A percentile compares a stretch with the other conserved stretches of the same genome.
Evolutionary conservation across 352 stramenopile genomes (phyloP).

Genomic region (Globisporangium heterothallicum): DNA sequence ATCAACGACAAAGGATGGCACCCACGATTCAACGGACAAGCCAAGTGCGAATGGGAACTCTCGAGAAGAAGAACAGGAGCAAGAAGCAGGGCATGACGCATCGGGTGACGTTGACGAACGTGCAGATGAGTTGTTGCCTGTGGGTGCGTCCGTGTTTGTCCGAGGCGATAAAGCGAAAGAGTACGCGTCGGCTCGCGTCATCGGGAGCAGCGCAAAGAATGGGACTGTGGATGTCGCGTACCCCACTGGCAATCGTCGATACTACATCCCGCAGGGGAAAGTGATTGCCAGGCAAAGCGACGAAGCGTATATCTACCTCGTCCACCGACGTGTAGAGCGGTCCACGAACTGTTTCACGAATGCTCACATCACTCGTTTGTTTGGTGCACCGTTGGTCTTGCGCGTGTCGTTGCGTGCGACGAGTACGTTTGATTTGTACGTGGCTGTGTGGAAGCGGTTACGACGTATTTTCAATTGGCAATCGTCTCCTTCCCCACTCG

Average conservation of each 20-base stretch:
- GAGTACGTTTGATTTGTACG: constrained; percentile 70
- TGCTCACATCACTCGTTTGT: constrained; percentile 68
- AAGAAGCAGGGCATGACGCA: constrained; percentile 1
- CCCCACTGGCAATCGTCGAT: constrained; percentile 46
- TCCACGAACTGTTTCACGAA: constrained; percentile 80
- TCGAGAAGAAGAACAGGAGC: neutral
- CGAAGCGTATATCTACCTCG: constrained; percentile 72
- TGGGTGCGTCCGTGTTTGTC: constrained; percentile 59
- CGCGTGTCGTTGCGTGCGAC: constrained; percentile 58
- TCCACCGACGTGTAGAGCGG: constrained; percentile 79
- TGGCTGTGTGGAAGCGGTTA: constrained; percentile 71
- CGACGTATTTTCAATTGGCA: constrained; percentile 85
- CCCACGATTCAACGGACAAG: neutral
- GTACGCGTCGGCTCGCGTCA: constrained; percentile 53
- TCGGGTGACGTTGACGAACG: constrained; percentile 12
- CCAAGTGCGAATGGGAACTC: no score
- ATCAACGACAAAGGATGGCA: no score
- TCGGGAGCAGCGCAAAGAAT: constrained; percentile 50
- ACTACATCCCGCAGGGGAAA: constrained; percentile 57
- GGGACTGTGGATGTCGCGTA: constrained; percentile 68
- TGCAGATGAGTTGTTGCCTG: constrained; percentile 19
- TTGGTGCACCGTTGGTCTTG: constrained; percentile 72
- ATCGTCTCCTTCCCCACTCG: constrained; percentile 26
- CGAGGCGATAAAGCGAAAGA: constrained; percentile 61
- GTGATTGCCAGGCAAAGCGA: constrained; percentile 40